Conservation (phyloP, 2,329 filamentous ascomycete genomes). For the Venturia oleaginea region DNA sequence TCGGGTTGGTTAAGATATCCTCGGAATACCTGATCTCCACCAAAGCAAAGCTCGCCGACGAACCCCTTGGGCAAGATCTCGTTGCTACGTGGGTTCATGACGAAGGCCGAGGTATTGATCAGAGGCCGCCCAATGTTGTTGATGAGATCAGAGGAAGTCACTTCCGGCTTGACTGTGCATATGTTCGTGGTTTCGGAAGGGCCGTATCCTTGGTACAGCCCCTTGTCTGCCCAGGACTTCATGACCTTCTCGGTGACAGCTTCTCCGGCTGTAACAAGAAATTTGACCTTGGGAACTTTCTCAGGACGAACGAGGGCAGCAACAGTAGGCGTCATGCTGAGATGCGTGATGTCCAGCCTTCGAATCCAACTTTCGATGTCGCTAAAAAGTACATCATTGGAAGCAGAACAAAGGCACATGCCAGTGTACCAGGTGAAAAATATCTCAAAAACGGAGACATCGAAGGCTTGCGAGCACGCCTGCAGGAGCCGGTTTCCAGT, state of each 20-base stretch:
- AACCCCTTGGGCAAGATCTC: conserved; percentile 56
- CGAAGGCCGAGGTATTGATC: conserved; percentile 65
- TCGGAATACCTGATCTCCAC: conserved; percentile 66
- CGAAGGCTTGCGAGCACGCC: conserved; percentile 75
- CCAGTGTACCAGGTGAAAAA: conserved; percentile 75
- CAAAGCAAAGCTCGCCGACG: conserved; percentile 78
- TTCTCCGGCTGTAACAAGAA: conserved; percentile 76
- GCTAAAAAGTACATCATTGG: conserved; percentile 63
- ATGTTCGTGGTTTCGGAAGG: conserved; percentile 85
- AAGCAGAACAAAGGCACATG: conserved; percentile 68
- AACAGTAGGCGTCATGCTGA: conserved; percentile 79
- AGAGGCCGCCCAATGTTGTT: conserved; percentile 71
- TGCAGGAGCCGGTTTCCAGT: conserved; percentile 58
- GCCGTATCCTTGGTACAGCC: conserved; percentile 69
- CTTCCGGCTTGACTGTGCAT: conserved; percentile 60
- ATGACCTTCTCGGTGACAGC: conserved; percentile 65
- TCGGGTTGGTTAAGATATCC: conserved; percentile 63
- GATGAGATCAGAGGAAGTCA: conserved; percentile 49
- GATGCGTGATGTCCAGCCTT: conserved; percentile 58
- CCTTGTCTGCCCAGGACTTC: conserved; percentile 54
- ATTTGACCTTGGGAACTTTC: conserved; percentile 61
- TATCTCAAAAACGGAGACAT: conserved; percentile 83
- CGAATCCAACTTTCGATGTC: conserved; percentile 63
- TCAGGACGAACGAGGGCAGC: conserved; percentile 62
- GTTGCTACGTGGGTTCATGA: conserved; percentile 38